phyloP scores from a whole-genome alignment of 805 yeast genomes.

The Saccharomycopsis babjevae region DNA sequence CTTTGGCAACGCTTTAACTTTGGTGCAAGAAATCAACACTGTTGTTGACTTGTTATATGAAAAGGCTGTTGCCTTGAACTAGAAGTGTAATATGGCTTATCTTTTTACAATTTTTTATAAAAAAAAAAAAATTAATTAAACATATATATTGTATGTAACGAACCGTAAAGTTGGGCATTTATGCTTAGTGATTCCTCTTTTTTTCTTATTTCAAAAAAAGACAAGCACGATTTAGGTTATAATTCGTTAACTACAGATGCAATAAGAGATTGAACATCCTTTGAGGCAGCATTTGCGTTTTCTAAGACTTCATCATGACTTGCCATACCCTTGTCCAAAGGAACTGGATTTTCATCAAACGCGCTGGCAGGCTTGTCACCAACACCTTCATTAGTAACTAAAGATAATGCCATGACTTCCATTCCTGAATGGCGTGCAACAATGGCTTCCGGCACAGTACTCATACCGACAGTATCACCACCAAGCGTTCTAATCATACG shows the following conservation, averaged over 20 bases:
- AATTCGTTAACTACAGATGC: slow-evolving; percentile 41
- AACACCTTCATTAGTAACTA: slow-evolving; percentile 79
- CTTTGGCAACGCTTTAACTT: slow-evolving; percentile 77
- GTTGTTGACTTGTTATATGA: slow-evolving; percentile 90
- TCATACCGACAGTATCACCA: slow-evolving; percentile 95
- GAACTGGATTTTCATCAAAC: slow-evolving; percentile 39
- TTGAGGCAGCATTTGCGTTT: slow-evolving; percentile 69
- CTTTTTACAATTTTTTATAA: neutral
- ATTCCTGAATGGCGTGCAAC: slow-evolving; percentile 85
- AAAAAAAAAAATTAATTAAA: neutral
- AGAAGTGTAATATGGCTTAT: neutral
- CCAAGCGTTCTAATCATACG: slow-evolving; percentile 61
- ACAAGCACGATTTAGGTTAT: too few relatives aligned
- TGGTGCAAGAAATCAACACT: slow-evolving; percentile 74
- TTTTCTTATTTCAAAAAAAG: neutral
- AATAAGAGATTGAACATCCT: slow-evolving; percentile 66
- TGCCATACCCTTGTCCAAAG: slow-evolving; percentile 67
- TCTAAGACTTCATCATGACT: slow-evolving; percentile 87
- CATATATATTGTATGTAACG: neutral
- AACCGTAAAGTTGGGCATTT: neutral
- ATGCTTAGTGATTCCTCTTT: neutral
- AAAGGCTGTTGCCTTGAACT: slow-evolving; percentile 80
- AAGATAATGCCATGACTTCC: slow-evolving; percentile 71
- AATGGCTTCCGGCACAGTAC: slow-evolving; percentile 93
- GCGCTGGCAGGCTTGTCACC: slow-evolving; percentile 60